Percentiles rank a stretch among this genome's conserved stretches.
Conservation (phyloP, 257 asterid species). For the Sherardia arvensis region DNA sequence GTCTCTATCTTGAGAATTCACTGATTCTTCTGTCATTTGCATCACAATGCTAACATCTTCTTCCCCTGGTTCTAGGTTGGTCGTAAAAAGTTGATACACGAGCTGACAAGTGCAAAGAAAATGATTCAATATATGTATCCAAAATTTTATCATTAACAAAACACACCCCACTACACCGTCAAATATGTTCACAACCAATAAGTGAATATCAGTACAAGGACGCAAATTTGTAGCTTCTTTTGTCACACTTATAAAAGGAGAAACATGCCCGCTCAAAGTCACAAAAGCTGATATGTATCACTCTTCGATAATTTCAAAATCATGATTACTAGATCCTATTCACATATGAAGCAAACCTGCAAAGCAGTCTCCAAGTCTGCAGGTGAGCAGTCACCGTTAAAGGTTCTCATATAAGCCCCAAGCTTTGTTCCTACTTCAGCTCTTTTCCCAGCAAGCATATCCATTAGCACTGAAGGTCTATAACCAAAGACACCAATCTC, state of each 20-base stretch:
- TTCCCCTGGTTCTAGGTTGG: slow-evolving; percentile 68
- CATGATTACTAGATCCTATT: background rate
- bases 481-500: slow-evolving; percentile 95
- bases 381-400: slow-evolving; percentile 95
- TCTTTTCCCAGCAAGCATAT: slow-evolving; percentile 98
- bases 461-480: slow-evolving; percentile 82
- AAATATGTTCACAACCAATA: background rate
- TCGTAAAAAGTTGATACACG: slow-evolving; percentile 86
- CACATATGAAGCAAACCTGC: slow-evolving; percentile 49
- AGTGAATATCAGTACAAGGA: background rate
- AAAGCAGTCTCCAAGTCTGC: slow-evolving; percentile 92
- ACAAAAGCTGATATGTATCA: background rate
- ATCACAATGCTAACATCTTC: slow-evolving; percentile 89
- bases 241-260: background rate
- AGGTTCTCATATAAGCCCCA: slow-evolving; percentile 93
- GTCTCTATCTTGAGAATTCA: slow-evolving; percentile 94
- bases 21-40: slow-evolving; percentile 98
- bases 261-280: background rate
- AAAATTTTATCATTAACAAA: background rate
- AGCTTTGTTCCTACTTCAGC: slow-evolving; percentile 88
- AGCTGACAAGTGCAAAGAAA: slow-evolving; percentile 37
- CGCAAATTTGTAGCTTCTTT: background rate
- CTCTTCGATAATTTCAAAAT: background rate
- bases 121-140: slow-evolving; percentile 11
- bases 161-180: background rate